Evolutionary conservation across 108 stramenopile species (phyloP).

Genomic region (Cyclotella cryptica): DNA sequence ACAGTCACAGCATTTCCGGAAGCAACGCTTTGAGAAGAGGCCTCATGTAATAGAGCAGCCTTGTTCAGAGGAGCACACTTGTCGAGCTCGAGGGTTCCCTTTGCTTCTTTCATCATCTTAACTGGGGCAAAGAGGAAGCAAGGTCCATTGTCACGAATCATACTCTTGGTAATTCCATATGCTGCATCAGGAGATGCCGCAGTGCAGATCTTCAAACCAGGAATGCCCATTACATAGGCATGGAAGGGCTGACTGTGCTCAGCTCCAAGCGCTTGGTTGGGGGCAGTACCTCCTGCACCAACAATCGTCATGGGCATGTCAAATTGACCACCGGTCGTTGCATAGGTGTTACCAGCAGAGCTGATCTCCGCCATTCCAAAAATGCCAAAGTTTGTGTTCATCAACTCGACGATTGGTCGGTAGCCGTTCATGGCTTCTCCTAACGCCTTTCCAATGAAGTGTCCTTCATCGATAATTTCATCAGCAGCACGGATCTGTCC

Average conservation of each 20-base stretch:
- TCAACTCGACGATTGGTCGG: slow-evolving; percentile 98
- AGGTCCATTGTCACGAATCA: slow-evolving; percentile 99
- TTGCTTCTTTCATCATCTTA: slow-evolving; percentile 98
- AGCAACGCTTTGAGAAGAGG: slow-evolving; percentile 77
- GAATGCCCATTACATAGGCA: slow-evolving; percentile 99
- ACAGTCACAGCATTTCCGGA: slow-evolving; percentile 94
- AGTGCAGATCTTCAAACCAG: slow-evolving; percentile 98
- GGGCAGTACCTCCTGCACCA: slow-evolving; percentile 98
- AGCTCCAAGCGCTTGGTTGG: slow-evolving; percentile 97
- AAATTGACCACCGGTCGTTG: slow-evolving; percentile 98
- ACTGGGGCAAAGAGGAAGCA: slow-evolving; percentile 98
- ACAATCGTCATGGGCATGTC: slow-evolving; percentile 99
- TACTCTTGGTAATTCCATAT: slow-evolving; percentile 97
- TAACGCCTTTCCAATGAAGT: slow-evolving; percentile 98
- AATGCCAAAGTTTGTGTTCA: slow-evolving; percentile 99
- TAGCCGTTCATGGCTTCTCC: slow-evolving; percentile 99
- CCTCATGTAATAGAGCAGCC: slow-evolving; percentile 88
- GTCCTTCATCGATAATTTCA: slow-evolving; percentile 99
- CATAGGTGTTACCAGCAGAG: slow-evolving; percentile 98
- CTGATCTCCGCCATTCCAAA: slow-evolving; percentile 98
- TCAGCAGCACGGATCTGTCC: slow-evolving; percentile 95
- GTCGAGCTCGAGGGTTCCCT: slow-evolving; percentile 90
- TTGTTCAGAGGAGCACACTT: slow-evolving; percentile 96
- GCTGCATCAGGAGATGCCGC: slow-evolving; percentile 96
- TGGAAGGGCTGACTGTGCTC: slow-evolving; percentile 99